Percentiles rank a stretch among this genome's conserved stretches.
Evolutionary conservation across 257 asterid genomes (phyloP).

Genomic region (Craterostigma plantagineum): DNA sequence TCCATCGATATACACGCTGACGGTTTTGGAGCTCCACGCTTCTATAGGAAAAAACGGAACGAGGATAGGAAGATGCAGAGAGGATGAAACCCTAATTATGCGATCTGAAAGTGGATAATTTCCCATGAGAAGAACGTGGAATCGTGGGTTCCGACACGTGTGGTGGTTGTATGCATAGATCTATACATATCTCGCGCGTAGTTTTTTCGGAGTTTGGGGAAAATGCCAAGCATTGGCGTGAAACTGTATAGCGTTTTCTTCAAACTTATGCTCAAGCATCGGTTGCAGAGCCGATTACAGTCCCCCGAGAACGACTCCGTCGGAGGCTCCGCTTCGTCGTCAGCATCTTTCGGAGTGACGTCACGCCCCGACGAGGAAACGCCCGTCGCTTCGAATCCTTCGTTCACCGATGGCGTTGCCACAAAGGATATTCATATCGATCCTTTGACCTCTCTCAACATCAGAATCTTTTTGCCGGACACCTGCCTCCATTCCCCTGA

Average conservation of each 20-base stretch:
- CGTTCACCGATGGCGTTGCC: constrained; percentile 85
- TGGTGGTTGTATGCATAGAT: neutral
- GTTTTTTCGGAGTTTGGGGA: constrained; percentile 6
- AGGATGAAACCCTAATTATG: no score
- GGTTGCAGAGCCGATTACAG: constrained; percentile 66
- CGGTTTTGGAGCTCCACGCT: no score
- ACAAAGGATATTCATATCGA: constrained; percentile 84
- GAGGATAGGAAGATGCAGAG: no score
- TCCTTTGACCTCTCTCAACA: constrained; percentile 53
- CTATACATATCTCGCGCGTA: neutral
- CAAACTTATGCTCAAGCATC: constrained; percentile 81
- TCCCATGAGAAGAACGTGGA: neutral
- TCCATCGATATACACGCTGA: no score
- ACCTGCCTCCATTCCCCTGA: constrained; percentile 39
- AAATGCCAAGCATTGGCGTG: constrained; percentile 93
- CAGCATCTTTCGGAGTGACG: constrained; percentile 50
- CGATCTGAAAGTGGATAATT: no score
- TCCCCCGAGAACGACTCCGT: constrained; percentile 15
- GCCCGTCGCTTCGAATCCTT: constrained; percentile 51
- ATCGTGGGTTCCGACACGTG: neutral
- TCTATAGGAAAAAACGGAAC: no score
- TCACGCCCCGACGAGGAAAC: constrained; percentile 80
- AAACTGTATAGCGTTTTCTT: constrained; percentile 81
- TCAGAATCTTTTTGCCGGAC: constrained; percentile 80
- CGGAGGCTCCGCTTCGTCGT: constrained; percentile 13